These are phyloP conservation scores for Yarrowia galli DNA, from an alignment of 1,139 yeast genomes.

Conservation along the genomic window DNA sequence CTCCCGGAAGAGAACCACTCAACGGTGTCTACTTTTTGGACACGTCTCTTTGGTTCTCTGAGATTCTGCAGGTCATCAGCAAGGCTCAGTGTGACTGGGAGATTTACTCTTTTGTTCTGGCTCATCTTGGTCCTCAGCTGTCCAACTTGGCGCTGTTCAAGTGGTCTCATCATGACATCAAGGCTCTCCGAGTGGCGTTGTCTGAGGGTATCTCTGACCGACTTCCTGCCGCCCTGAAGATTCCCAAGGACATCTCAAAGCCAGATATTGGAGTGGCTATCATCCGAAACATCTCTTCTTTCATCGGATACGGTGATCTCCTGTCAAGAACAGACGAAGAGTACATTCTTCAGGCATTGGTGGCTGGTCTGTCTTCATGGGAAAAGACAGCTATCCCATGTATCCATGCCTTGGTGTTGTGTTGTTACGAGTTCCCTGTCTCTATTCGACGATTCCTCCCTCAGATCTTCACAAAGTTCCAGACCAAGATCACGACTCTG, in stretches of 20 bases:
- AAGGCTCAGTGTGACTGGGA: conserved; percentile 68
- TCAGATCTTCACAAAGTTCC: conserved; percentile 70
- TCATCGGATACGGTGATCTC: conserved; percentile 67
- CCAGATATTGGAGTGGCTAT: conserved; percentile 73
- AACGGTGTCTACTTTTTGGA: conserved; percentile 50
- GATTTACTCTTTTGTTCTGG: conserved; percentile 68
- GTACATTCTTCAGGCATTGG: conserved; percentile 67
- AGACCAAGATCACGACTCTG: conserved; percentile 73
- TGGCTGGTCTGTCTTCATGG: conserved; percentile 74
- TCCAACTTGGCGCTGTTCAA: conserved; percentile 66
- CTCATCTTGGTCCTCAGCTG: conserved; percentile 76
- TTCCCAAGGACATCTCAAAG: conserved; percentile 58
- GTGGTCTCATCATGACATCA: conserved; percentile 57
- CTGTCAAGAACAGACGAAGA: conserved; percentile 73
- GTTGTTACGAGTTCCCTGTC: conserved; percentile 81
- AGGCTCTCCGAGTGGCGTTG: conserved; percentile 57
- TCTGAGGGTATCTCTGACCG: conserved; percentile 66
- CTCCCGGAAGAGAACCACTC: conserved; percentile 43
- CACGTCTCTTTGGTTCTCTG: conserved; percentile 60
- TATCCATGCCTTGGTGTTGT: conserved; percentile 74
- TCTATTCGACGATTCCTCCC: conserved; percentile 74
- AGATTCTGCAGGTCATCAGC: conserved; percentile 57
- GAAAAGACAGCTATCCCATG: conserved; percentile 77
- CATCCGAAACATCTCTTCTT: conserved; percentile 69
- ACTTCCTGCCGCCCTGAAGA: conserved; percentile 56